Conservation (phyloP, 2,329 filamentous ascomycete genomes). For the Colletotrichum musae region DNA sequence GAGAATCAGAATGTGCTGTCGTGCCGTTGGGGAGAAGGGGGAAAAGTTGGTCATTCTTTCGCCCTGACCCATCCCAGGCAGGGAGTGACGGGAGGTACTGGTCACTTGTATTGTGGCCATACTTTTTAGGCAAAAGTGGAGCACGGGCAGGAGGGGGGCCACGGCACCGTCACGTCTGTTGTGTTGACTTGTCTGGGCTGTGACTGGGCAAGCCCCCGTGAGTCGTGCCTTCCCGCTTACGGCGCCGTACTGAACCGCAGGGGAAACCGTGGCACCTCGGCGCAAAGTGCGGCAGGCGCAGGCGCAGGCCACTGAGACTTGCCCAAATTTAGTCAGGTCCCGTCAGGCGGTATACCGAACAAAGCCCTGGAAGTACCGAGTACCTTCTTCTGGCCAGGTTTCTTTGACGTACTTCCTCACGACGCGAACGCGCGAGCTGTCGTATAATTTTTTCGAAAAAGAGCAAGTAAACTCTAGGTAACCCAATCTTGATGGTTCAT, state of each 20-base stretch:
- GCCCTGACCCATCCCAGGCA: slow-evolving; percentile 35
- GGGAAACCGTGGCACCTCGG: slow-evolving; percentile 4
- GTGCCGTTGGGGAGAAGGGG: slow-evolving; percentile 31
- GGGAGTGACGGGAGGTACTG: slow-evolving; percentile 25
- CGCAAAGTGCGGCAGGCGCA: slow-evolving; percentile 18
- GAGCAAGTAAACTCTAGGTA: too few relatives aligned
- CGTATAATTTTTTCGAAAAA: too few relatives aligned
- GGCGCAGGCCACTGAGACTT: slow-evolving; percentile 21
- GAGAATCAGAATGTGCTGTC: slow-evolving; percentile 32
- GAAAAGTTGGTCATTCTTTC: slow-evolving; percentile 46
- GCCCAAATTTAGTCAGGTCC: not conserved
- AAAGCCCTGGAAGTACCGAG: too few relatives aligned
- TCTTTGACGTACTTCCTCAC: too few relatives aligned
- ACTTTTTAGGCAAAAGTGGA: slow-evolving; percentile 35
- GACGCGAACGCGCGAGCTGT: too few relatives aligned
- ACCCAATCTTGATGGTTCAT: too few relatives aligned
- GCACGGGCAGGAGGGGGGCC: slow-evolving; percentile 16
- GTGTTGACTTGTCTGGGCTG: slow-evolving; percentile 31
- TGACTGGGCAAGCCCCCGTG: slow-evolving; percentile 17
- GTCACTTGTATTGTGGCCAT: slow-evolving; percentile 26
- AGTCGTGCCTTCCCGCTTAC: slow-evolving; percentile 30
- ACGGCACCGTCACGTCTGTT: slow-evolving; percentile 7
- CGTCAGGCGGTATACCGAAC: not conserved
- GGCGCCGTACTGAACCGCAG: slow-evolving; percentile 16
- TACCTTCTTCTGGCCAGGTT: too few relatives aligned